Base-by-base conservation (phyloP, 441 rosid genomes). In the Cnidoscolus chayamansa region DNA sequence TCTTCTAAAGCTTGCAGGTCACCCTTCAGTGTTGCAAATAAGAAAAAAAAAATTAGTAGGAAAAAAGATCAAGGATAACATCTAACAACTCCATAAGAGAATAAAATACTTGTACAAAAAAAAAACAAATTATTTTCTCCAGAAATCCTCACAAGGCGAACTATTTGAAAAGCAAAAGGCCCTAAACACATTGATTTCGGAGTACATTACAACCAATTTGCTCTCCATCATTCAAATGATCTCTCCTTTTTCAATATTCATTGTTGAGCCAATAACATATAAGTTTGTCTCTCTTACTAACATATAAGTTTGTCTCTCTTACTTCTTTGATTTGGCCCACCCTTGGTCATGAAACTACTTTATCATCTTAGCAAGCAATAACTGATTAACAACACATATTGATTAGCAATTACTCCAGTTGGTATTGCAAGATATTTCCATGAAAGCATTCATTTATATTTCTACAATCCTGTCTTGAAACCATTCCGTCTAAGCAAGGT, bases 1-100 rank as follows among this genome's bases (percentile, higher is more conserved):
- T 95, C 99, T 80, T 92, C 98, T 71, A 95, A 78, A 70, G 99
- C 90, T 90, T 81, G 93, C 79, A 95, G 82, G 80, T 92, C 98
- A 40, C 99, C 99, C 97, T 90, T 68, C 76, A 82, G 16, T 64
- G n/a, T 72, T 30, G 72, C 67, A 72, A 48, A 73, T 58, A 7
- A 25, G 25, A 43, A 12, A 56, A n/a, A 60, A 35, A 72, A 20
- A 45, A 31, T 30, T 10, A 58, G 63, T 16, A 59, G 11, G 37
- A 58, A 32, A 10, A 11, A 37, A 59, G 4, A 4, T 59, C 4
- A n/a, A 35, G 19, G 2, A 19, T 25, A 55, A 12, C 66, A 65
- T 30, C 12, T 5, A 45, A 25, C 25, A 25, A 47, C 53, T 60
- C 11, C 48, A 7, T 37, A 55, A 15, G 17, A 10, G 25, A 11